These are phyloP conservation scores for Talaromyces stipitatus DNA, from an alignment of 495 filamentous ascomycete species.

Conservation along the genomic window DNA sequence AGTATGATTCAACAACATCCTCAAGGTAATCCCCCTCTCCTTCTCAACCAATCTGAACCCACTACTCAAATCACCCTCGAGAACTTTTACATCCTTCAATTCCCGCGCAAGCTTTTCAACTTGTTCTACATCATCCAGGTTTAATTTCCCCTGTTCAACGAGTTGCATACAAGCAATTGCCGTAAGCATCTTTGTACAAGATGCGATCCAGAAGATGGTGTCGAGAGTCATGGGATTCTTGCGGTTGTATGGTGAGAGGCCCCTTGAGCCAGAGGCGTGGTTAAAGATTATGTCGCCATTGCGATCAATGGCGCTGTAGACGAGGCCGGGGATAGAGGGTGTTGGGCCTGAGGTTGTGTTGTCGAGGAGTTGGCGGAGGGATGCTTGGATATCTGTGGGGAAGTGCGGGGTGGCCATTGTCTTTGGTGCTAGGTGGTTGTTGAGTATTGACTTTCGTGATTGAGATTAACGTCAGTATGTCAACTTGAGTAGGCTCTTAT, in stretches of 20 bases:
- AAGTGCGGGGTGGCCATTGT: conserved; percentile 1
- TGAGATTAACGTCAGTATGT: no score
- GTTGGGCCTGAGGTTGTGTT: conserved; percentile 12
- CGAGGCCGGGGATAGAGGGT: background rate
- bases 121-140: conserved; percentile 39
- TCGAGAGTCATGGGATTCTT: conserved; percentile 42
- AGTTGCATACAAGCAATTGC: conserved; percentile 51
- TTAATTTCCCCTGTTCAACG: conserved; percentile 40
- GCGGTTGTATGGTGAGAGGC: background rate
- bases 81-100: conserved; percentile 34
- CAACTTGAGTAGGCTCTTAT: no score
- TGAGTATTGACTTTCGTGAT: background rate
- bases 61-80: conserved; percentile 26
- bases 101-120: conserved; percentile 41
- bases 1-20: conserved; percentile 52
- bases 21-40: conserved; percentile 44
- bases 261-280: conserved; percentile 2
- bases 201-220: conserved; percentile 46
- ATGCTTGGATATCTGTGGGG: conserved; percentile 7
- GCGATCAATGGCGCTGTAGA: background rate
- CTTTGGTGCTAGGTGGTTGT: no score
- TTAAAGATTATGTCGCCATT: conserved; percentile 2
- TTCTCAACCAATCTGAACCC: conserved; percentile 32
- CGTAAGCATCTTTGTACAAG: conserved; percentile 45
- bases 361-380: conserved; percentile 20